These are phyloP conservation scores for Hirschfeldia incana DNA, from an alignment of 345 rosid genomes.

Conservation along the genomic window DNA sequence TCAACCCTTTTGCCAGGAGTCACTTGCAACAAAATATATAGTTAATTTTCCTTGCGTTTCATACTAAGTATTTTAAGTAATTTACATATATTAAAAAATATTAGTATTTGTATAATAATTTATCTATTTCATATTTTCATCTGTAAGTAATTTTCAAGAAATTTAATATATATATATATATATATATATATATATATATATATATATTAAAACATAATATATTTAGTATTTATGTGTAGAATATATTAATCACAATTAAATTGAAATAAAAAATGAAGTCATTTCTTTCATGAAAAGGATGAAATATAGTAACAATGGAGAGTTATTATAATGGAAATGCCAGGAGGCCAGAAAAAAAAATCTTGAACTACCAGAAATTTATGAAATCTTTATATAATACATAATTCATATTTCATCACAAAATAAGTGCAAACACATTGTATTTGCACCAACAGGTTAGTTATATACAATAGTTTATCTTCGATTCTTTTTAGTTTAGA, in stretches of 20 bases:
- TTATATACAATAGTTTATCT: too few species aligned
- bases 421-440: too few species aligned
- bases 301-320: not conserved
- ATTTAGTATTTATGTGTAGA: not conserved
- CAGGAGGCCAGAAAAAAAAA: not conserved
- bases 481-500: too few species aligned
- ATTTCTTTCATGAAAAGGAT: not conserved
- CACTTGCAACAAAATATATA: not conserved
- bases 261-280: not conserved
- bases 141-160: too few species aligned
- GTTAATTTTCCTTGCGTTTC: not conserved
- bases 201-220: too few species aligned
- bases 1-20: not conserved
- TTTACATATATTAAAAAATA: not conserved
- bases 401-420: too few species aligned
- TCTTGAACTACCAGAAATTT: not conserved
- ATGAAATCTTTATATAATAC: not conserved
- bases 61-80: not conserved
- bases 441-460: too few species aligned
- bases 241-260: too few species aligned
- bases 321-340: not conserved
- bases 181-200: too few species aligned
- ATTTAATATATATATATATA: too few species aligned
- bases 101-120: too few species aligned
- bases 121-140: too few species aligned